Conservation (phyloP, 164 flowering plant genomes). For the Stephania japonica region DNA sequence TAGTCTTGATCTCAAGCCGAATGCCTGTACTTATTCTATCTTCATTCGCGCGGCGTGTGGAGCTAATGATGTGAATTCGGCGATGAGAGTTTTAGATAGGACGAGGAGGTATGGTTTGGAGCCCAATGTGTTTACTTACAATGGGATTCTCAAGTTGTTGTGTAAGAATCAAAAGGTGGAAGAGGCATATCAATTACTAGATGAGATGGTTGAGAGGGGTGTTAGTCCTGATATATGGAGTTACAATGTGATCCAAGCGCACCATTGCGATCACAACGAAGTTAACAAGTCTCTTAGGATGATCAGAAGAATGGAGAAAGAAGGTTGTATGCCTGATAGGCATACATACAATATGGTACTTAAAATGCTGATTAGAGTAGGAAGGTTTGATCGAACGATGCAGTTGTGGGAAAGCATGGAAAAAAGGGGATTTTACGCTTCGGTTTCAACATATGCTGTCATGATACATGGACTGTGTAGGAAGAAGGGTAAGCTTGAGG, state of each 20-base stretch:
- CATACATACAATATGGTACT: slow-evolving; percentile 86
- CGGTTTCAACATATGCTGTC: slow-evolving; percentile 77
- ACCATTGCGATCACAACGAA: slow-evolving; percentile 67
- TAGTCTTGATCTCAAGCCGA: slow-evolving; percentile 43
- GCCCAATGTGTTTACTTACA: slow-evolving; percentile 69
- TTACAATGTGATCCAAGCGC: slow-evolving; percentile 65
- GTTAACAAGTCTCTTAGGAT: slow-evolving; percentile 63
- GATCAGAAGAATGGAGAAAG: slow-evolving; percentile 55
- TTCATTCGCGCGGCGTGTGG: slow-evolving; percentile 67
- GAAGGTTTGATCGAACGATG: slow-evolving; percentile 62
- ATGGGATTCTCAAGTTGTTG: slow-evolving; percentile 54
- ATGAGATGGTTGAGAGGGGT: slow-evolving; percentile 64
- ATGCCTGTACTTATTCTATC: slow-evolving; percentile 61
- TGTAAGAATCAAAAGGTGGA: slow-evolving; percentile 52
- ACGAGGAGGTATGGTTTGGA: slow-evolving; percentile 58
- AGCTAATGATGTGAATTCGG: slow-evolving; percentile 56
- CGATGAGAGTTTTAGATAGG: slow-evolving; percentile 57
- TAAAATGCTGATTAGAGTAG: slow-evolving; percentile 62
- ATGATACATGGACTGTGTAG: slow-evolving; percentile 80
- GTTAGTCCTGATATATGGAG: slow-evolving; percentile 68
- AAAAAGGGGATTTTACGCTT: slow-evolving; percentile 56
- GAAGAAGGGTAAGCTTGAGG: slow-evolving; percentile 76
- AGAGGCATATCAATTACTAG: slow-evolving; percentile 65
- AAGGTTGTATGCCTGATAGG: slow-evolving; percentile 50
- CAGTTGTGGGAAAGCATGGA: slow-evolving; percentile 71